These are phyloP conservation scores for Fallopia convolvulus DNA, from an alignment of 148 eudicot species.

Conservation along the genomic window DNA sequence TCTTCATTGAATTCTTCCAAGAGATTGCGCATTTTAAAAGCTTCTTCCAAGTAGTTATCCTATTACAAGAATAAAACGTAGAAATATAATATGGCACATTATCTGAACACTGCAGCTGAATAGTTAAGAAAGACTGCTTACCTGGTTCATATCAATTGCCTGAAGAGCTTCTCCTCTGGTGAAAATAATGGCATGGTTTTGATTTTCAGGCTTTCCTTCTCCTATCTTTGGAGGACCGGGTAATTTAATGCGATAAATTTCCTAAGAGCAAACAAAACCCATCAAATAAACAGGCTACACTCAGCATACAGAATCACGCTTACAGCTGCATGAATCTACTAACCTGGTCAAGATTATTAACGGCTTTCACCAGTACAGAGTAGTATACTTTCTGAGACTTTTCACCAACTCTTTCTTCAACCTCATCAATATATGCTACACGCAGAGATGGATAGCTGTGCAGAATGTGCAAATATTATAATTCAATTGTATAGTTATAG, in stretches of 20 bases:
- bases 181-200: slow-evolving; percentile 75
- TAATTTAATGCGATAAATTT: slow-evolving; percentile 70
- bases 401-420: slow-evolving; percentile 51
- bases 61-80: slow-evolving; percentile 20
- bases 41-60: slow-evolving; percentile 96
- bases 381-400: slow-evolving; percentile 64
- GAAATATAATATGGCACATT: neutral
- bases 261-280: slow-evolving; percentile 24
- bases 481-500: neutral
- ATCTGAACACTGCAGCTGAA: slow-evolving; percentile 5
- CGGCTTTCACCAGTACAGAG: slow-evolving; percentile 71
- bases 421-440: slow-evolving; percentile 81
- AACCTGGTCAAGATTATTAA: slow-evolving; percentile 75
- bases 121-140: slow-evolving; percentile 8
- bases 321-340: neutral
- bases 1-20: slow-evolving; percentile 84
- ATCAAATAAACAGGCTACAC: neutral
- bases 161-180: slow-evolving; percentile 88
- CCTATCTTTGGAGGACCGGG: slow-evolving; percentile 76
- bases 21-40: slow-evolving; percentile 88
- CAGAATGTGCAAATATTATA: slow-evolving; percentile 7
- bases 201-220: slow-evolving; percentile 91
- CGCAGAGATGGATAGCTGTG: slow-evolving; percentile 70
- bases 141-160: slow-evolving; percentile 86
- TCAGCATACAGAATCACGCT: neutral